Evolutionary conservation across 2,329 filamentous ascomycete genomes (phyloP), one percentile per base, ranked within the genome.

Genomic region (Monosporascus sp.): DNA sequence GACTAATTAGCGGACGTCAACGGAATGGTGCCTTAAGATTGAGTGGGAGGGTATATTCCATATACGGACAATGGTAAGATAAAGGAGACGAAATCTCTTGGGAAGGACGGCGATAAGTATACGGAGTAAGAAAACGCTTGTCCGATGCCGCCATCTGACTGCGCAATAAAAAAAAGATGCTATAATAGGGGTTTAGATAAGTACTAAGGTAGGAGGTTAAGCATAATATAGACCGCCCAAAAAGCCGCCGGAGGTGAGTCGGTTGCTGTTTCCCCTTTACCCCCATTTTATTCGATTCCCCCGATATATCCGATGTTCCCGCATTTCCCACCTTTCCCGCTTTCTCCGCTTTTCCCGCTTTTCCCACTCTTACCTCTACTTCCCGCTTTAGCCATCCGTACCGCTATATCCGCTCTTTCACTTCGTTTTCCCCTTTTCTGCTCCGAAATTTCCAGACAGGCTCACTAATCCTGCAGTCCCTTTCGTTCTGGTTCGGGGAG

Each of bases 311-410:
- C 40, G 40, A 41, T 20, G n/a, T 27, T 48, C 31, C 50, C 53
- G 50, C 19, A 22, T 31, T 49, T 51, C 14, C 27, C 52, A 35
- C 11, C 24, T 20, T 45, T 37, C 14, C 53, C 53, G 46, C 35
- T 22, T 8, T 47, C 11, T 43, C 53, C 50, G 50, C 45, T n/a
- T n/a, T 38, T 52, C 19, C 53, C 49, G 50, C 46, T n/a, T 19
- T 40, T 52, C 20, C 53, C 49, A 43, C 45, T 16, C 7, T 37
- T 52, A 24, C 48, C 49, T 6, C 6, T 40, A n/a, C 37, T 19
- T 40, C 14, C 16, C 37, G 19, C 37, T 40, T n/a, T 40, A 40
- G 16, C 37, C 37, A n/a, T 40, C 37, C 19, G 16, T 40, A 40
- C 37, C 37, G 37, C 16, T n/a, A 27, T 20, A 27, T 27, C 27